A percentile compares a stretch with the other conserved stretches of the same genome.
Conservation (phyloP, 2,329 filamentous ascomycete species). For the Fusarium caatingaense region DNA sequence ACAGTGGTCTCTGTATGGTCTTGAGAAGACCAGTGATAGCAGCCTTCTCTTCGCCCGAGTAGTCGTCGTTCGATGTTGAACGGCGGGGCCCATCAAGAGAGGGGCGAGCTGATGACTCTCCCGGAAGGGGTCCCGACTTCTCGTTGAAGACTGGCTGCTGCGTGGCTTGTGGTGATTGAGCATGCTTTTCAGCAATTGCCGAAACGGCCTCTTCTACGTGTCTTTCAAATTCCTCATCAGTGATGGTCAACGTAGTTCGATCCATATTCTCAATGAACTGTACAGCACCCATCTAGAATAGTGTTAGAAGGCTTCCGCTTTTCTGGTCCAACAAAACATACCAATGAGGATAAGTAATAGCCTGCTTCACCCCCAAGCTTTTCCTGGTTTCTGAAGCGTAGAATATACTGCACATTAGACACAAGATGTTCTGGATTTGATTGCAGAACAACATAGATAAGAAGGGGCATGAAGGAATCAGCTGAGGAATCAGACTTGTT, state of each 20-base stretch:
- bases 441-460: conserved; percentile 96
- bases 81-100: conserved; percentile 63
- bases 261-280: conserved; percentile 98
- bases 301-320: conserved; percentile 11
- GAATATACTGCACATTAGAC: conserved; percentile 97
- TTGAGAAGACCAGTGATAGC: conserved; percentile 87
- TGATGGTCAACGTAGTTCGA: conserved; percentile 90
- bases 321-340: conserved; percentile 54
- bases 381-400: conserved; percentile 96
- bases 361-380: conserved; percentile 97
- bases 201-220: conserved; percentile 98
- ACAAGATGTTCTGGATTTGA: conserved; percentile 95
- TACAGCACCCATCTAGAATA: conserved; percentile 81
- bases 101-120: conserved; percentile 52
- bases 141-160: conserved; percentile 58
- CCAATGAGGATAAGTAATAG: conserved; percentile 95
- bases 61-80: conserved; percentile 66
- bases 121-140: conserved; percentile 50
- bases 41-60: conserved; percentile 75
- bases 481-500: conserved; percentile 94
- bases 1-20: conserved; percentile 90
- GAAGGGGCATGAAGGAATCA: conserved; percentile 92
- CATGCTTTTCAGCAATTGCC: conserved; percentile 90
- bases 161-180: conserved; percentile 58
- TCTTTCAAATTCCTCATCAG: conserved; percentile 93